Conservation (phyloP, 2,329 filamentous ascomycete genomes). For the Cladosporium sp. region DNA sequence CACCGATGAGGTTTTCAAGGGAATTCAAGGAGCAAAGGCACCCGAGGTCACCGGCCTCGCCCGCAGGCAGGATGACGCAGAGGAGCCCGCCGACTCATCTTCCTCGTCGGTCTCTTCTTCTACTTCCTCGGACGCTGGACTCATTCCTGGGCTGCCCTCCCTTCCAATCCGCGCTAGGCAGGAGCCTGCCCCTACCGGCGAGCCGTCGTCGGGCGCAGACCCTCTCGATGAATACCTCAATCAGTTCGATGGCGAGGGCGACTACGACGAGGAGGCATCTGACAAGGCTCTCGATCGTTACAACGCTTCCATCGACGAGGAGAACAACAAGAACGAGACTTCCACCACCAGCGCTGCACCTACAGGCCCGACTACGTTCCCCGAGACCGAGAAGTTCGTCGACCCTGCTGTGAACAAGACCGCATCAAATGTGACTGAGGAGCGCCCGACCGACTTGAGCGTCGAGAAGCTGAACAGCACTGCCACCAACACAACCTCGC, state of each 20-base stretch:
- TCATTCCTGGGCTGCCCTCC: background rate
- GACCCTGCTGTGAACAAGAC: background rate
- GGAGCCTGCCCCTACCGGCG: background rate
- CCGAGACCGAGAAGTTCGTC: background rate
- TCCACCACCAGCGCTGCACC: background rate
- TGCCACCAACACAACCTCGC: background rate
- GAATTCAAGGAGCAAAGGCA: too few species aligned
- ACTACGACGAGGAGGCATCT: background rate
- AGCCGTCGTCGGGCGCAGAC: background rate
- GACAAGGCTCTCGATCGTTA: background rate
- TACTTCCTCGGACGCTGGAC: background rate
- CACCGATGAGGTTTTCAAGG: background rate
- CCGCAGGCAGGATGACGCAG: background rate
- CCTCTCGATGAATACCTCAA: background rate
- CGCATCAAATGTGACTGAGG: background rate
- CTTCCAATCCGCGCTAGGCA: background rate
- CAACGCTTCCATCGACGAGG: background rate
- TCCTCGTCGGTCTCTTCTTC: background rate
- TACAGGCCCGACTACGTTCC: too few species aligned
- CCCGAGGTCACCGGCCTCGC: background rate
- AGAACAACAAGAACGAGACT: background rate
- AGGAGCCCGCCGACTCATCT: too few species aligned
- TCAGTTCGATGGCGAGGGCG: background rate
- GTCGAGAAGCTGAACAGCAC: background rate
- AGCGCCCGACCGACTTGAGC: too few species aligned